These are phyloP conservation scores for Kwoniella sp. DNA, from an alignment of 768 basidiomycete species.

Conservation along the genomic window DNA sequence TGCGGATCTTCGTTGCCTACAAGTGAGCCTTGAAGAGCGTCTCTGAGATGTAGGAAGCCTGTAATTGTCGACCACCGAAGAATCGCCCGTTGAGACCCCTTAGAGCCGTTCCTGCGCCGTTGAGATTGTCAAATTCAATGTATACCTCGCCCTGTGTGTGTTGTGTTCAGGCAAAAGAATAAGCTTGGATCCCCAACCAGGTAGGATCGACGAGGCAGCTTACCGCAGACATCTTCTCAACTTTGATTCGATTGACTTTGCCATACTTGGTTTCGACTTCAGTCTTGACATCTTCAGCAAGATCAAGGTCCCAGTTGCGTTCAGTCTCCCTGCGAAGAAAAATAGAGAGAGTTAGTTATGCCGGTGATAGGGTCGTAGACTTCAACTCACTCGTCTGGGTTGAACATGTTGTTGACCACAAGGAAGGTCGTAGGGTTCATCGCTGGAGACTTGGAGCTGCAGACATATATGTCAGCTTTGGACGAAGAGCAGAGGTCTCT, in stretches of 20 bases:
- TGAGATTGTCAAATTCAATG: conserved; percentile 80
- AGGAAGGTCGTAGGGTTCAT: conserved; percentile 78
- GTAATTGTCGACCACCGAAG: conserved; percentile 90
- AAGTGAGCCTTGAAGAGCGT: conserved; percentile 64
- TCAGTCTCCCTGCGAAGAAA: conserved; percentile 76
- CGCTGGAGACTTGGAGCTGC: conserved; percentile 69
- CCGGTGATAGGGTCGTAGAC: no score
- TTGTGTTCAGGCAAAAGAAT: neutral
- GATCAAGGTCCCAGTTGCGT: conserved; percentile 92
- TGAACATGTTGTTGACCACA: conserved; percentile 91
- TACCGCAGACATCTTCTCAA: conserved; percentile 92
- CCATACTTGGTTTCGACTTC: conserved; percentile 94
- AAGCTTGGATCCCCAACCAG: neutral
- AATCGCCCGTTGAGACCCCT: conserved; percentile 92
- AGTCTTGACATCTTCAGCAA: conserved; percentile 91
- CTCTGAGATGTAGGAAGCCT: conserved; percentile 86
- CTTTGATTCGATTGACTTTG: conserved; percentile 78
- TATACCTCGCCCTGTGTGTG: conserved; percentile 91
- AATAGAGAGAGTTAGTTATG: neutral
- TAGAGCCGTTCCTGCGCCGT: conserved; percentile 78
- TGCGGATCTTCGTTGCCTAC: no score
- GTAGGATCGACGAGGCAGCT: conserved; percentile 33
- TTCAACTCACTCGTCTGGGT: conserved; percentile 82
- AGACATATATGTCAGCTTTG: conserved; percentile 8
- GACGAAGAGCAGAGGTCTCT: neutral